A percentile compares a stretch with the other conserved stretches of the same genome.
phyloP scores from a whole-genome alignment of 805 yeast genomes.

The Candida germanica region DNA sequence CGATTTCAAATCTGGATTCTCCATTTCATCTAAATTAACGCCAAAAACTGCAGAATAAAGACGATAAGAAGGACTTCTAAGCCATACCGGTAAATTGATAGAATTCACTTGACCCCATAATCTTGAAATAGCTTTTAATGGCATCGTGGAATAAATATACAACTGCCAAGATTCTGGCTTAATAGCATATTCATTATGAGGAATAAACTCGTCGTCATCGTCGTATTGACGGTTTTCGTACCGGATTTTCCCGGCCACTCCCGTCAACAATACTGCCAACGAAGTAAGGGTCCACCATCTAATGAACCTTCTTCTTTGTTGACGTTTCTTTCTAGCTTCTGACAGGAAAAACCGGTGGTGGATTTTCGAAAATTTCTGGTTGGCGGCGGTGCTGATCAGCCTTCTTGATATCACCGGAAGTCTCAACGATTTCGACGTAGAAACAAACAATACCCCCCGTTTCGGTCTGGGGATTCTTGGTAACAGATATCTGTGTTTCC shows the following conservation, averaged over 20 bases:
- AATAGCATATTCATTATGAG: conserved; percentile 38
- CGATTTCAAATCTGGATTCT: conserved; percentile 70
- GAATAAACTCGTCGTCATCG: conserved; percentile 21
- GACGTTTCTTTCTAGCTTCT: conserved; percentile 40
- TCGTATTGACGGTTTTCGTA: conserved; percentile 31
- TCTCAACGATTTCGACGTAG: conserved; percentile 19
- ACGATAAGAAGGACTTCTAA: conserved; percentile 76
- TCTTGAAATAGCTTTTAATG: conserved; percentile 86
- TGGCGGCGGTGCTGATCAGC: conserved; percentile 31
- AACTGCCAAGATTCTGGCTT: conserved; percentile 84
- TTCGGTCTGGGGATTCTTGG: conserved; percentile 59
- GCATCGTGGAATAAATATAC: conserved; percentile 84
- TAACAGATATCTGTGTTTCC: conserved; percentile 36
- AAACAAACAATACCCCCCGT: conserved; percentile 50
- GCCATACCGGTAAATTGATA: conserved; percentile 80
- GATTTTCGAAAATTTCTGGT: conserved; percentile 31
- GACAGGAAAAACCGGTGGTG: conserved; percentile 41
- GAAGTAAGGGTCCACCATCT: conserved; percentile 57
- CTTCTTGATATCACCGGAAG: conserved; percentile 26
- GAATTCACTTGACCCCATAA: conserved; percentile 92
- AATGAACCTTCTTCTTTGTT: conserved; percentile 38
- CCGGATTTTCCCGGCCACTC: conserved; percentile 47
- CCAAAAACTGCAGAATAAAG: conserved; percentile 81
- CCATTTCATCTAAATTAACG: conserved; percentile 85
- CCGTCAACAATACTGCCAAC: conserved; percentile 50